phyloP scores from a whole-genome alignment of 495 filamentous ascomycete genomes.

The Tuber melanosporum region DNA sequence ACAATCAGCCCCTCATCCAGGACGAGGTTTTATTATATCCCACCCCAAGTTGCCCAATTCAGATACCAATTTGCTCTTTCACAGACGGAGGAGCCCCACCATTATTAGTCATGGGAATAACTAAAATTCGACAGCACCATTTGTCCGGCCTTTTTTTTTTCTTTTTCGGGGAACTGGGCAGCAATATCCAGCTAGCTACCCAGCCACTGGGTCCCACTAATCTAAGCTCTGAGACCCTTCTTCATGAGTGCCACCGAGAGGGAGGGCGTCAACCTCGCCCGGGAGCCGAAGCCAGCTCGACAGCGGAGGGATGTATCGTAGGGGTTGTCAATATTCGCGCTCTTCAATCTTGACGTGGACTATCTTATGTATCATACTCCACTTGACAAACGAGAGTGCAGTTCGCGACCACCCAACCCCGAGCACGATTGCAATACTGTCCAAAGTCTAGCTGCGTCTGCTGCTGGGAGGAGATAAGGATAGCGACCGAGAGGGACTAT shows the following conservation, averaged over 20 bases:
- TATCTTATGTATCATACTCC: neutral
- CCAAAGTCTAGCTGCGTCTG: neutral
- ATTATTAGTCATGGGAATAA: neutral
- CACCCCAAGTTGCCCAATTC: neutral
- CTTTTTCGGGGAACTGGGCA: neutral
- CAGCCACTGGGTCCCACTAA: neutral
- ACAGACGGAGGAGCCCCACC: neutral
- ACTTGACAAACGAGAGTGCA: neutral
- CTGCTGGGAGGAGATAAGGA: neutral
- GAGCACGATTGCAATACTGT: neutral
- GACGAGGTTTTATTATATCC: neutral
- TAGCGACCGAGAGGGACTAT: neutral
- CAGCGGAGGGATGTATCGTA: neutral
- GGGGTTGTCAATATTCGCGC: neutral
- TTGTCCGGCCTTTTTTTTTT: too few species aligned
- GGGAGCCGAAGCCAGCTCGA: neutral
- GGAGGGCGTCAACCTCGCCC: neutral
- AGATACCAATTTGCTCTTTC: neutral
- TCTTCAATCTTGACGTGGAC: neutral
- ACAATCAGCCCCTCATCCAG: too few species aligned
- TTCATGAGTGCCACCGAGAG: neutral
- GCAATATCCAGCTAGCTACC: too few species aligned
- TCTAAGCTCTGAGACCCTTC: too few species aligned
- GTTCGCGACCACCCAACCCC: neutral
- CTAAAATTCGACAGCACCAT: neutral